Base-by-base conservation (phyloP, 768 basidiomycete genomes). In the Suillus decipiens region DNA sequence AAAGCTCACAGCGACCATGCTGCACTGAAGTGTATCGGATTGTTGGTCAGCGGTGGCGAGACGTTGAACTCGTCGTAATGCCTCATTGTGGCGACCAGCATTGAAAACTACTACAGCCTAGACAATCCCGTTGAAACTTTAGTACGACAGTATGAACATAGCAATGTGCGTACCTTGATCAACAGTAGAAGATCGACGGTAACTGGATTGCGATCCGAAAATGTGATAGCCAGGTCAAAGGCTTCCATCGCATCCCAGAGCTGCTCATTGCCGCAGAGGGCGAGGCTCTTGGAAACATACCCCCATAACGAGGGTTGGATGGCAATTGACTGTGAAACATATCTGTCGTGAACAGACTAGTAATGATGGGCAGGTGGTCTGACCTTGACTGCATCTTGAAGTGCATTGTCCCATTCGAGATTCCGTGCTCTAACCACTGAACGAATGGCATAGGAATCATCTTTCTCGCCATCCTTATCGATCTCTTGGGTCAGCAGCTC, bases 201-300 rank as follows among this genome's bases (percentile, higher is more conserved):
- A 47, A 47, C 22, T 1, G 45, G 45, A 47, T 47, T 12, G 12
- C 22, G 45, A 47, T 47, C 22, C n/a, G 45, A 47, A 47, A 47
- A 47, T 22, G 45, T 47, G 45, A 47, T 47, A 47, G 45, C 22
- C 22, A 47, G 45, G 22, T 47, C 45, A 12, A 47, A 47, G 7
- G 45, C 45, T 47, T 47, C 45, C 45, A 47, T 47, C 22, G 45
- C 45, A 22, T 47, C 45, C 45, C 45, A 47, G n/a, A 47, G 45
- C 22, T 47, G 45, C 22, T 22, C 45, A 1, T 47, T 47, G 22
- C 45, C 45, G 11, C 45, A 47, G 45, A 47, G 45, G 11, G 45
- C 45, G 12, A 47, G 11, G 12, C 45, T 12, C 45, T 47, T 47
- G 22, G 45, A 47, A 22, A 47, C 10, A 47, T 47, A 47, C 22